Evolutionary conservation across 2,329 filamentous ascomycete species (phyloP).

Genomic region (Coniochaeta ligniaria): DNA sequence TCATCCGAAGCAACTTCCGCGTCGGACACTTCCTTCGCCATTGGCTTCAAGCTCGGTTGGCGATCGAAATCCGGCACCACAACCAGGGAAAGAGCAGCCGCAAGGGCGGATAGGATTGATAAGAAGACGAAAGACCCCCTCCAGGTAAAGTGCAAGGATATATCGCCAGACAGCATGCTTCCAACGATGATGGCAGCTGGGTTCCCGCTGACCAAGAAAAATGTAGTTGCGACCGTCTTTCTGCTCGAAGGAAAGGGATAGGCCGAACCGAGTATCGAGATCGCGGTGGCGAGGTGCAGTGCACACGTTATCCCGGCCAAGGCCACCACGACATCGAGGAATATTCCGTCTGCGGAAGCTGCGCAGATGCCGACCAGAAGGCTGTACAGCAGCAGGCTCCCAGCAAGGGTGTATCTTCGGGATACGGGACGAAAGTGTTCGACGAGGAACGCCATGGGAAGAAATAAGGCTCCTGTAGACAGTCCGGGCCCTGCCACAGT

Average conservation of each 20-base stretch:
- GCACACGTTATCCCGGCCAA: background rate
- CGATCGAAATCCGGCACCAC: background rate
- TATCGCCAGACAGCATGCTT: background rate
- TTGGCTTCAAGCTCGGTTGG: background rate
- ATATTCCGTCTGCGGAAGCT: background rate
- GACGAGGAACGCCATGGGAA: background rate
- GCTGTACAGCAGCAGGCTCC: background rate
- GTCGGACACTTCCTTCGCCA: background rate
- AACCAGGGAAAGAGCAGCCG: background rate
- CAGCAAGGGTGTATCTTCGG: background rate
- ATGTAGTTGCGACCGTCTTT: background rate
- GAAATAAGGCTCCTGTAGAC: background rate
- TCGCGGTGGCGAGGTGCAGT: background rate
- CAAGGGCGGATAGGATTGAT: background rate
- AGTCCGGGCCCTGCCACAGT: background rate
- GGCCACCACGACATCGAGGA: background rate
- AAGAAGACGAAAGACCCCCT: background rate
- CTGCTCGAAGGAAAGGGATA: background rate
- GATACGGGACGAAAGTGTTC: background rate
- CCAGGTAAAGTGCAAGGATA: background rate
- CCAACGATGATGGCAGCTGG: background rate
- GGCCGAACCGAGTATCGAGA: background rate
- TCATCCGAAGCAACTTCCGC: background rate
- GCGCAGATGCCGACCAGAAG: background rate
- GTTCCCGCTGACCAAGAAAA: background rate